Base-by-base conservation (phyloP, 202 grass and related monocot genomes). In the Zizania palustris region DNA sequence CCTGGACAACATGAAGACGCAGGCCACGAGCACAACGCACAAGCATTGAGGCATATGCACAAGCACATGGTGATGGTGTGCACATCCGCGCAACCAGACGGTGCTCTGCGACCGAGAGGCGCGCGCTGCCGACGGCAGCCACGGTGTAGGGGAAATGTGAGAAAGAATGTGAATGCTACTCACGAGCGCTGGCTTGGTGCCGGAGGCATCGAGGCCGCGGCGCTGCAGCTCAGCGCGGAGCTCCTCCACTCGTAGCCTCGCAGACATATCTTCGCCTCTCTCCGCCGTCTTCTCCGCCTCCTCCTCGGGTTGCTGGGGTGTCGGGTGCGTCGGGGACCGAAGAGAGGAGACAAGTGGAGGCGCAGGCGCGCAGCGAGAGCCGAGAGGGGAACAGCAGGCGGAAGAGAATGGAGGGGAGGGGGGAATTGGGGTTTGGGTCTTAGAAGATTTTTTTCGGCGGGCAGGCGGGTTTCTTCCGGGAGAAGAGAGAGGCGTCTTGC, bases 191-290 rank as follows among this genome's bases (percentile, higher is more conserved):
- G 55, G 54, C 76, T 93, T 93, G 53, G 36, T 93, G 42, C 82
- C 87, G 75, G 84, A 77, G 79, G 15, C 41, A 19, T 83, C 78
- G 71, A 93, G 79, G 70, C 82, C 79, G 65, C 91, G 91, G 60
- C 46, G 59, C 74, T 70, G 83, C 70, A 93, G 84, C 71, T 80
- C 71, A 55, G 84, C 55, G 54, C 87, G 87, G 71, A 90, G 82
- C 42, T 88, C 85, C 74, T 85, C 87, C 69, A 90, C 85, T 78
- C 83, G 83, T 43, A 90, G 85, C 78, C 63, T 90, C 41, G 79
- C 65, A 69, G 91, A 89, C 82, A 93, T 93, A 19, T 63, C 49
- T 28, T 12, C 48, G 13, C 45, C 44, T 9, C 44, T 22, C 0
- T 28, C 28, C 28, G 28, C 28, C 28, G 28, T 28, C 28, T 28